Evolutionary conservation across 1,139 yeast species (phyloP), one percentile per base, ranked within the genome.

Genomic region (Lodderomyces pseudojiufengensis): DNA sequence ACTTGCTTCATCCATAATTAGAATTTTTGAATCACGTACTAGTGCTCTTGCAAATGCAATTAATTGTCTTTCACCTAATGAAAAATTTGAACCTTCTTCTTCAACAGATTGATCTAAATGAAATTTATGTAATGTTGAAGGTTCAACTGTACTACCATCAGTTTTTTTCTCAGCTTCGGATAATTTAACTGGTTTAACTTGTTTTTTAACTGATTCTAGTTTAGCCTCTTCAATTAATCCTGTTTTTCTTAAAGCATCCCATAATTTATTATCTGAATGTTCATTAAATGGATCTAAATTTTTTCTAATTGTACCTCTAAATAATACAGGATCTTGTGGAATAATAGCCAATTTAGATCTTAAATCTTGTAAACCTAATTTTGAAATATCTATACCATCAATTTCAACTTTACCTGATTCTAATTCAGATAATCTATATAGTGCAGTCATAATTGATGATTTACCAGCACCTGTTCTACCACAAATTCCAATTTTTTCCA

Each of bases 381-480:
- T 39, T 8, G 46, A 11, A 45, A 90, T 90, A 54, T 92, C 95
- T 32, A 87, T 60, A 11, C 88, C 95, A 60, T 92, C 98, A 52
- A 92, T 86, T 41, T 63, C 63, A 43, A 92, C 82, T 31, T 59
- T 61, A 30, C 98, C 98, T 5, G 80, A 65, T 43, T 85, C 94
- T 3, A 95, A 87, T 52, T 90, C 97, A 50, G 85, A 68, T 55
- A 92, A 81, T 52, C 98, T 75, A 67, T 90, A 90, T 49, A 92
- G 74, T 3, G 97, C 96, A 5, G 95, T 83, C 54, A 92, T 88
- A 42, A 92, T 87, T 1, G 97, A 88, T 1, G 97, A 87, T 59
- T 92, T 92, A 49, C 98, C 98, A 21, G 45, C 45, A 22, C 98
- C 98, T 1, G 98, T 92, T 60, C 97, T 82, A 33, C 97, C 98